Evolutionary conservation across 1,284 basidiomycete genomes (phyloP).

Genomic region (Leccinum cinnamomeum): DNA sequence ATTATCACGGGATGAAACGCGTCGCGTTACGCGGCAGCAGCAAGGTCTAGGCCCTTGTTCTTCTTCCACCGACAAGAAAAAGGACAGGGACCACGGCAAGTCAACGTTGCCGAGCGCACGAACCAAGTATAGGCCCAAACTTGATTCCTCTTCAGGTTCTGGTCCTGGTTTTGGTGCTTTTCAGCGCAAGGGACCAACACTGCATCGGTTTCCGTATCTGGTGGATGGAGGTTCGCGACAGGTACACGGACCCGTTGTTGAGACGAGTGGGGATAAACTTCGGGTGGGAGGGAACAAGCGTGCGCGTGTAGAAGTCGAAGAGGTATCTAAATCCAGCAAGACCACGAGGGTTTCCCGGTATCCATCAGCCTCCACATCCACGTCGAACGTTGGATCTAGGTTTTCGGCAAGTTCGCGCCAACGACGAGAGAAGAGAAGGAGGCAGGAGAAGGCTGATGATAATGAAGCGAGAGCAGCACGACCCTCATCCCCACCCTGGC

Average conservation of each 20-base stretch:
- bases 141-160: slow-evolving; percentile 3
- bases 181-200: slow-evolving; percentile 20
- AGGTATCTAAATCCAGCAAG: background rate
- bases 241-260: slow-evolving; percentile 8
- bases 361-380: background rate
- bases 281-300: background rate
- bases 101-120: slow-evolving; percentile 27
- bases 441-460: background rate
- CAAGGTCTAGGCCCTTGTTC: background rate
- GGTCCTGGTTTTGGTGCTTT: background rate
- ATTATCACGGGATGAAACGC: slow-evolving; percentile 12
- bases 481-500: background rate
- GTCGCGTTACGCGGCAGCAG: slow-evolving; percentile 2
- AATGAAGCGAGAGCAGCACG: background rate
- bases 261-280: slow-evolving; percentile 9
- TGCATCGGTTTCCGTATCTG: slow-evolving; percentile 23
- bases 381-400: background rate
- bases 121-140: slow-evolving; percentile 32
- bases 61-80: background rate
- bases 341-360: background rate
- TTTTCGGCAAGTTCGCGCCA: slow-evolving; percentile 7
- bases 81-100: background rate
- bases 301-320: background rate
- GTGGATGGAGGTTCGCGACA: slow-evolving; percentile 10
- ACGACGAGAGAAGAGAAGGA: slow-evolving; percentile 3